phyloP scores from a whole-genome alignment of 73 alveolate genomes.

The Durusdinium trenchii region DNA sequence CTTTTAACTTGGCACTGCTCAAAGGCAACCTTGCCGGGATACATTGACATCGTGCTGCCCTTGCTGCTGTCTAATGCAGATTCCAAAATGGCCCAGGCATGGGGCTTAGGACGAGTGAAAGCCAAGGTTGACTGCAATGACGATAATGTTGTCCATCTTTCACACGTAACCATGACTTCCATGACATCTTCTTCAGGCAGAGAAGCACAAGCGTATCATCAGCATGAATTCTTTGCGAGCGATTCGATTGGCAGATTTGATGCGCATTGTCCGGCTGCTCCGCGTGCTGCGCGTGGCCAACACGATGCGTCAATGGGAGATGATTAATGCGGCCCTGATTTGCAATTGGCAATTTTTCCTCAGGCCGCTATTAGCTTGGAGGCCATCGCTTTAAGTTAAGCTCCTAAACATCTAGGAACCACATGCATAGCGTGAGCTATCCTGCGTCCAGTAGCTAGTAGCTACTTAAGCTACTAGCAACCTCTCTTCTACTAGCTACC shows the following conservation, averaged over 20 bases:
- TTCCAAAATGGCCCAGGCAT: slow-evolving; percentile 67
- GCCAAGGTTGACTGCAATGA: too few relatives aligned
- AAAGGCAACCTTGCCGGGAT: slow-evolving; percentile 40
- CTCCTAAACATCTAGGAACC: too few relatives aligned
- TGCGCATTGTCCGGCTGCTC: slow-evolving; percentile 84
- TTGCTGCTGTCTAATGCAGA: slow-evolving; percentile 50
- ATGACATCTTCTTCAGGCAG: slow-evolving; percentile 17
- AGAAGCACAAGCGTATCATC: slow-evolving; percentile 85
- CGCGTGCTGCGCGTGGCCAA: slow-evolving; percentile 84
- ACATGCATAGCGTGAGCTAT: too few relatives aligned
- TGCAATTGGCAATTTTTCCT: too few relatives aligned
- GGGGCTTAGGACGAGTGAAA: too few relatives aligned
- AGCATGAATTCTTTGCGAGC: slow-evolving; percentile 77
- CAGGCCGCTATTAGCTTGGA: too few relatives aligned
- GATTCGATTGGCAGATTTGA: slow-evolving; percentile 63
- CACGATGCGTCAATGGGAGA: slow-evolving; percentile 90
- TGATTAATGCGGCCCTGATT: slow-evolving; percentile 32
- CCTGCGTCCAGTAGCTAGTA: too few relatives aligned
- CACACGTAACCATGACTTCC: not conserved
- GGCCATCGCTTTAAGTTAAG: too few relatives aligned
- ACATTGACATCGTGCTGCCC: slow-evolving; percentile 82
- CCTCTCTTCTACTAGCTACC: too few relatives aligned
- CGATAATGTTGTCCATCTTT: not conserved
- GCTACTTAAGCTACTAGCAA: too few relatives aligned
- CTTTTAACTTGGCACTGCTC: too few relatives aligned